phyloP scores from a whole-genome alignment of 257 asterid species.

The Leonotis leonurus region DNA sequence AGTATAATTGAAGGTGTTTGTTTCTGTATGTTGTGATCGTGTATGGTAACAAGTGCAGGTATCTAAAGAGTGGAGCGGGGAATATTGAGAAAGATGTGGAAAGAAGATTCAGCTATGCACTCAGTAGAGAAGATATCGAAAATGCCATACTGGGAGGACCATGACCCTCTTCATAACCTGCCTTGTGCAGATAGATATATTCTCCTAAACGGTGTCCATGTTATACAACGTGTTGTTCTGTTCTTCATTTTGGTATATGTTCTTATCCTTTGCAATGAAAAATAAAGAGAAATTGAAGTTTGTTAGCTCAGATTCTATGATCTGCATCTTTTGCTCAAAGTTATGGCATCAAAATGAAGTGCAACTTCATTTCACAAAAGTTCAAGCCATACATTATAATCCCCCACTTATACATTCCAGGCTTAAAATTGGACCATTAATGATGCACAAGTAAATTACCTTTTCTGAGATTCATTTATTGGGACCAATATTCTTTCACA shows the following conservation, averaged over 20 bases:
- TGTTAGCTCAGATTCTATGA: background rate
- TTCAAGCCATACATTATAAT: background rate
- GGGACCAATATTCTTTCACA: slow-evolving; percentile 82
- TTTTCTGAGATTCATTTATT: slow-evolving; percentile 1
- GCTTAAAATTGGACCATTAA: too few relatives aligned
- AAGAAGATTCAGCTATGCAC: slow-evolving; percentile 91
- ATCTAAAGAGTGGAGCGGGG: slow-evolving; percentile 79
- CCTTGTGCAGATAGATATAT: background rate
- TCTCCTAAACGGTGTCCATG: background rate
- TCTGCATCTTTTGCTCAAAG: background rate
- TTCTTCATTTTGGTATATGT: background rate
- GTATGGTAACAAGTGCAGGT: slow-evolving; percentile 43
- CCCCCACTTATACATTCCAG: too few relatives aligned
- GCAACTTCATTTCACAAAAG: background rate
- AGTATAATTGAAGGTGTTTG: background rate
- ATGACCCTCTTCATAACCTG: slow-evolving; percentile 5
- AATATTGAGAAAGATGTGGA: slow-evolving; percentile 82
- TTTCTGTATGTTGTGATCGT: background rate
- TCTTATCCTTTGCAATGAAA: background rate
- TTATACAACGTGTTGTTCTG: background rate
- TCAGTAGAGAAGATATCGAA: slow-evolving; percentile 93
- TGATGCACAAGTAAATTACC: too few relatives aligned
- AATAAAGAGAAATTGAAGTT: background rate
- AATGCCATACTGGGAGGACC: slow-evolving; percentile 99
- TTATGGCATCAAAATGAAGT: background rate